A percentile compares a stretch with the other conserved stretches of the same genome.
Evolutionary conservation across 495 filamentous ascomycete genomes (phyloP).

Genomic region (Aspergillus asperescens): DNA sequence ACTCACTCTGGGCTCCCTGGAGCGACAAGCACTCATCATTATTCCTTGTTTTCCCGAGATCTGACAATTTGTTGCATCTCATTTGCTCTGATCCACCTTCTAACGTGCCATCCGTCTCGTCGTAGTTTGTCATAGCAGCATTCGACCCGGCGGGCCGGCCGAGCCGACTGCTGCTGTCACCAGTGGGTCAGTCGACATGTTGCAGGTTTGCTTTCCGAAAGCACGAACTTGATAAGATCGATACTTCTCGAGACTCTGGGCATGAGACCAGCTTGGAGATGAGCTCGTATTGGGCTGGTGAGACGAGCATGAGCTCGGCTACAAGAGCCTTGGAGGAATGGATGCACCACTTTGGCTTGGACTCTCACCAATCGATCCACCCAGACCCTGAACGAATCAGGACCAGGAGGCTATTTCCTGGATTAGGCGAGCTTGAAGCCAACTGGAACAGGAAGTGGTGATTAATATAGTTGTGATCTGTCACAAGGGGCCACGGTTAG

Average conservation of each 20-base stretch:
- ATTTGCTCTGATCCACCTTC: conserved; percentile 5
- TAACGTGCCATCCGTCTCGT: conserved; percentile 4
- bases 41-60: conserved; percentile 14
- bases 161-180: conserved; percentile 6
- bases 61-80: conserved; percentile 6
- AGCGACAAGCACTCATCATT: neutral
- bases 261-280: neutral
- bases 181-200: conserved; percentile 12
- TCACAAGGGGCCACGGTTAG: conserved; percentile 2
- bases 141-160: neutral
- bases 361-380: conserved; percentile 14
- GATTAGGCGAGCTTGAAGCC: conserved; percentile 10
- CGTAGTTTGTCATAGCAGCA: neutral
- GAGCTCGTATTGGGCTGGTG: neutral
- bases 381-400: conserved; percentile 15
- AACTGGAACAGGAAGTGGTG: neutral
- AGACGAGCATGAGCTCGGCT: neutral
- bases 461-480: conserved; percentile 5
- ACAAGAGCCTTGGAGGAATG: neutral
- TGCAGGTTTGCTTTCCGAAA: neutral
- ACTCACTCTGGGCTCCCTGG: no score
- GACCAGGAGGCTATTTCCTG: neutral
- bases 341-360: conserved; percentile 12
- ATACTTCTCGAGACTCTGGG: neutral
- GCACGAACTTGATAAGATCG: neutral